Evolutionary conservation across 208 protist genomes (phyloP).

Genomic region (Tritrichomonas foetus): DNA sequence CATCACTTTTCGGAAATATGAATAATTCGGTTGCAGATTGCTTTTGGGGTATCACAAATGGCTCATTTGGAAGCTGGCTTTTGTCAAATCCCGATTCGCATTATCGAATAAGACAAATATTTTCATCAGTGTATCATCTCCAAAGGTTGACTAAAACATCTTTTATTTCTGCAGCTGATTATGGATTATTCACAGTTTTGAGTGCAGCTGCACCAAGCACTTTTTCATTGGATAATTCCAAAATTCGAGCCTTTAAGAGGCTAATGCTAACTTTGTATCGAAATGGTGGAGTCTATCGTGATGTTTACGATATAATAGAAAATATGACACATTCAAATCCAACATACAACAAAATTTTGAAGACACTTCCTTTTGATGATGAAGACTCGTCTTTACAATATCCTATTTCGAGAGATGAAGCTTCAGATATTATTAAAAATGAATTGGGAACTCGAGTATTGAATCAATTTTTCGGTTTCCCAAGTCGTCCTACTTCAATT

Average conservation of each 20-base stretch:
- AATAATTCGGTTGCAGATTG: background rate
- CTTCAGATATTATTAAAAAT: background rate
- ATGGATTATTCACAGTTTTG: background rate
- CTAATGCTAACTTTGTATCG: background rate
- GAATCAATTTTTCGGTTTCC: background rate
- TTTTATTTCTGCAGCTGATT: background rate
- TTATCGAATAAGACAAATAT: background rate
- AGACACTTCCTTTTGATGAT: background rate
- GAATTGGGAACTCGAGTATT: background rate
- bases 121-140: background rate
- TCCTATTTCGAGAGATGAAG: background rate
- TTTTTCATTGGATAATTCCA: background rate
- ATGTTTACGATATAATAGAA: background rate
- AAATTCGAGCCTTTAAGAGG: background rate
- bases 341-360: background rate
- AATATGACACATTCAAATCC: background rate
- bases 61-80: background rate
- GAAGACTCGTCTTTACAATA: too few relatives aligned
- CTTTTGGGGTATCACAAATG: background rate
- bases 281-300: slow-evolving; percentile 21
- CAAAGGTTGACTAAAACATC: background rate
- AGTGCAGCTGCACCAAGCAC: too few relatives aligned
- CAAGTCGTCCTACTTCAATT: background rate
- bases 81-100: background rate
- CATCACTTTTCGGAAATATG: background rate